A percentile compares a stretch with the other conserved stretches of the same genome.
Evolutionary conservation across 192 early-diverging fungal species (phyloP).

Genomic region (Rhizoclosmatium globosum): DNA sequence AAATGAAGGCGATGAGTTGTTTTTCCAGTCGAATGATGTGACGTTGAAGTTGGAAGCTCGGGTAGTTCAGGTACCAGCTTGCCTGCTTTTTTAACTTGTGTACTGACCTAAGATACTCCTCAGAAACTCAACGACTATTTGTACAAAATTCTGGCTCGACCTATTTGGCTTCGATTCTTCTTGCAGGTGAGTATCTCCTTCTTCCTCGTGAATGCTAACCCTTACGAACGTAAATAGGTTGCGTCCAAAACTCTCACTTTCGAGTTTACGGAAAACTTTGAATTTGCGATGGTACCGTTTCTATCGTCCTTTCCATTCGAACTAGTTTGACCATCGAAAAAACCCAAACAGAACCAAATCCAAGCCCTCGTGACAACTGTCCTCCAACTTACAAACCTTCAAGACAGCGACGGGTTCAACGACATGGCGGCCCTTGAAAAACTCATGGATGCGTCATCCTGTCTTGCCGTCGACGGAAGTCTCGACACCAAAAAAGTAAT

Average conservation of each 20-base stretch:
- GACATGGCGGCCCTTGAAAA: neutral
- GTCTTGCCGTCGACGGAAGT: neutral
- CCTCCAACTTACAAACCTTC: neutral
- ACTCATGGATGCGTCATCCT: neutral
- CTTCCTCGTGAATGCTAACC: neutral
- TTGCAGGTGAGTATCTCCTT: neutral
- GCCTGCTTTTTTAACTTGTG: neutral
- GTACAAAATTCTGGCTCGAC: constrained; percentile 18
- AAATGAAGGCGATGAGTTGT: neutral
- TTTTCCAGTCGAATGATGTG: neutral
- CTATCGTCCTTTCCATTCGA: neutral
- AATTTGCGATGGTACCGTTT: neutral
- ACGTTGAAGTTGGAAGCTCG: neutral
- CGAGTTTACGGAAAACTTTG: neutral
- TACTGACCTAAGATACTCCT: no score
- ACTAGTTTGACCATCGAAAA: no score
- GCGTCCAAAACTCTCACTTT: neutral
- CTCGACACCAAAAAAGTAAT: neutral
- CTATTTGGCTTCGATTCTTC: constrained; percentile 20
- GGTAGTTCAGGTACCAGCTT: neutral
- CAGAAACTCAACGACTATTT: constrained; percentile 15
- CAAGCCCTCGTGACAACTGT: neutral
- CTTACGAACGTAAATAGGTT: neutral
- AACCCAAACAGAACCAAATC: constrained; percentile 13
- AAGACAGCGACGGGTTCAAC: neutral